A percentile compares a stretch with the other conserved stretches of the same genome.
Evolutionary conservation across 208 protist genomes (phyloP).

Genomic region (Borovskyia barvae): DNA sequence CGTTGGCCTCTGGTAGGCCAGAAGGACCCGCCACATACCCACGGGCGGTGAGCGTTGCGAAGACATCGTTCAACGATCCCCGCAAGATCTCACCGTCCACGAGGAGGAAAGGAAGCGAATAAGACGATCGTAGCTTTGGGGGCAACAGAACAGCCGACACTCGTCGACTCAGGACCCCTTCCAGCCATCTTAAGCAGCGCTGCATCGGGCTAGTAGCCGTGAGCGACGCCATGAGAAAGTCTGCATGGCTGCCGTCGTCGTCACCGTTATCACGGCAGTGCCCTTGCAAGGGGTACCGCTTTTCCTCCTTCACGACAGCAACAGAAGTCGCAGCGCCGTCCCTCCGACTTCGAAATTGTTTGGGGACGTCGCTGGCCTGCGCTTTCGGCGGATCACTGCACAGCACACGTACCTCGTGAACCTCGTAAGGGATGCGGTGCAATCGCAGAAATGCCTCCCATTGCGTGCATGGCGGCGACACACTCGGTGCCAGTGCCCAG

Average conservation of each 20-base stretch:
- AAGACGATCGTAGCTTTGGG: constrained; percentile 1
- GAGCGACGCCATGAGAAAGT: not conserved
- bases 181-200: not conserved
- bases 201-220: not conserved
- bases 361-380: constrained; percentile 16
- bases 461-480: constrained; percentile 30
- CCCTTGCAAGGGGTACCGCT: not conserved
- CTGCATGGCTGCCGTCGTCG: not conserved
- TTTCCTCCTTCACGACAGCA: not conserved
- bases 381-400: constrained; percentile 15
- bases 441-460: constrained; percentile 52
- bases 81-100: constrained; percentile 9
- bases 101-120: constrained; percentile 14
- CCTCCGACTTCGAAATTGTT: constrained; percentile 15
- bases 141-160: constrained; percentile 1
- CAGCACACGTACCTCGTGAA: constrained; percentile 27
- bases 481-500: constrained; percentile 31
- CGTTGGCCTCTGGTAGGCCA: not conserved
- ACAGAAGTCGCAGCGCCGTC: no score
- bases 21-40: not conserved
- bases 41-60: not conserved
- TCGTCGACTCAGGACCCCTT: not conserved
- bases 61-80: constrained; percentile 9
- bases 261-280: not conserved
- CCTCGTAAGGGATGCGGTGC: constrained; percentile 41